Percentiles rank a stretch among this genome's conserved stretches.
These are phyloP conservation scores for Aegilops umbellulata DNA, from an alignment of 176 grass and related monocot species.

Conservation along the genomic window DNA sequence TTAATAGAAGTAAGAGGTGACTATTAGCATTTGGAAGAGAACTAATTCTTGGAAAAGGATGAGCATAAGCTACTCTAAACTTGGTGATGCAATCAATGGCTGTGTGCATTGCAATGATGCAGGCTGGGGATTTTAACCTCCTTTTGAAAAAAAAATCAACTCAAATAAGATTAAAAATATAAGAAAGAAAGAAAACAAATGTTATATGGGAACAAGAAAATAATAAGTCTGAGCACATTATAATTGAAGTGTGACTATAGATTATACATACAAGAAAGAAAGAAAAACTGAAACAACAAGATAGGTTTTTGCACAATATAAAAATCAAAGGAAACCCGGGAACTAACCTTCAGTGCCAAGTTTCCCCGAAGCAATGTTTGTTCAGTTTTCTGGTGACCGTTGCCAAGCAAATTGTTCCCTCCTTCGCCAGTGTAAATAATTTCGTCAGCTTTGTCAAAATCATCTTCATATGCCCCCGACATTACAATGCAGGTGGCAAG, in stretches of 20 bases:
- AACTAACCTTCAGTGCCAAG: conserved; percentile 68
- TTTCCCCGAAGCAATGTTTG: conserved; percentile 64
- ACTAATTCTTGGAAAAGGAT: not conserved
- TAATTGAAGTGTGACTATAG: not conserved
- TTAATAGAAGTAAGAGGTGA: not conserved
- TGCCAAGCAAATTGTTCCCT: conserved; percentile 61
- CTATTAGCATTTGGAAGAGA: not conserved
- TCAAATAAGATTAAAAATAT: too few species aligned
- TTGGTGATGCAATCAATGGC: too few species aligned
- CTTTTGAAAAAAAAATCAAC: too few species aligned
- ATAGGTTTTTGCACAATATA: not conserved
- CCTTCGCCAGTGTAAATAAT: conserved; percentile 79
- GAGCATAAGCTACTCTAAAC: not conserved
- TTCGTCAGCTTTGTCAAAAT: conserved; percentile 55
- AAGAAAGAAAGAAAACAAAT: not conserved
- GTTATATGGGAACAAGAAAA: not conserved
- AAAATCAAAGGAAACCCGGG: not conserved
- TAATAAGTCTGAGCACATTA: not conserved
- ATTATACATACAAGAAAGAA: not conserved
- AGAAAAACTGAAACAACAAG: not conserved
- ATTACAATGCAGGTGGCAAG: conserved; percentile 63
- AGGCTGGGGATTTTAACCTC: too few species aligned
- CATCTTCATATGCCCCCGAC: conserved; percentile 75
- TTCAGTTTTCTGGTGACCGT: conserved; percentile 39
- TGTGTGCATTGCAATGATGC: too few species aligned